These are phyloP conservation scores for Ettlia oleoabundans DNA, from an alignment of 139 green algal genomes.

Conservation along the genomic window DNA sequence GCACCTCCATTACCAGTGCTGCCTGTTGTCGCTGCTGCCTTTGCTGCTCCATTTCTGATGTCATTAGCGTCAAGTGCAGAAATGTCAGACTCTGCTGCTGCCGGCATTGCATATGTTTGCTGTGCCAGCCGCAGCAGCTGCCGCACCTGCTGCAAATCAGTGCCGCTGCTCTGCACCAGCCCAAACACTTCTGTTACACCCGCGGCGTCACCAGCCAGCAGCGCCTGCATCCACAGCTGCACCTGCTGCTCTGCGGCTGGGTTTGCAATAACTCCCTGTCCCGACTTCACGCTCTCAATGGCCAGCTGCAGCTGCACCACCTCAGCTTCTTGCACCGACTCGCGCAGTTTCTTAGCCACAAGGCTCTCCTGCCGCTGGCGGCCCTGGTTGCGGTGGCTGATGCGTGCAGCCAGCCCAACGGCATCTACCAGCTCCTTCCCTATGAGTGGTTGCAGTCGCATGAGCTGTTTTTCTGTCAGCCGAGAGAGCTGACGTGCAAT, in stretches of 20 bases:
- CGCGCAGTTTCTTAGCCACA: conserved; percentile 24
- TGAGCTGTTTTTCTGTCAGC: conserved; percentile 15
- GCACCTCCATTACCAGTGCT: background rate
- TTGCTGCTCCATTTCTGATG: background rate
- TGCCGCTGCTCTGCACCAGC: background rate
- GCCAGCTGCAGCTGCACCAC: conserved; percentile 24
- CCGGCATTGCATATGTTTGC: background rate
- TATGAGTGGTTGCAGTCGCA: conserved; percentile 7
- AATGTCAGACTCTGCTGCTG: too few species aligned
- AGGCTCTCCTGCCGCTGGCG: conserved; percentile 27
- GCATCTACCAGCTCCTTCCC: conserved; percentile 6
- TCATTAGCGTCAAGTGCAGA: too few species aligned
- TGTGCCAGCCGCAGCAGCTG: conserved; percentile 26
- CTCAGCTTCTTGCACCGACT: conserved; percentile 12
- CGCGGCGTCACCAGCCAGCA: conserved; percentile 8
- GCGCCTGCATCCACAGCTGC: conserved; percentile 19
- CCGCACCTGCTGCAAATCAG: conserved; percentile 25
- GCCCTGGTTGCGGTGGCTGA: conserved; percentile 6
- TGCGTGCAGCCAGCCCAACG: background rate
- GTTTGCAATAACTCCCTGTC: conserved; percentile 25
- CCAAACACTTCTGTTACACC: background rate
- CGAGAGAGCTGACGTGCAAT: conserved; percentile 1
- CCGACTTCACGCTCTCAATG: background rate
- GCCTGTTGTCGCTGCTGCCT: background rate
- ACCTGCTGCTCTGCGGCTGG: background rate